phyloP scores from a whole-genome alignment of 1,284 basidiomycete genomes.

The Ustilago nuda region DNA sequence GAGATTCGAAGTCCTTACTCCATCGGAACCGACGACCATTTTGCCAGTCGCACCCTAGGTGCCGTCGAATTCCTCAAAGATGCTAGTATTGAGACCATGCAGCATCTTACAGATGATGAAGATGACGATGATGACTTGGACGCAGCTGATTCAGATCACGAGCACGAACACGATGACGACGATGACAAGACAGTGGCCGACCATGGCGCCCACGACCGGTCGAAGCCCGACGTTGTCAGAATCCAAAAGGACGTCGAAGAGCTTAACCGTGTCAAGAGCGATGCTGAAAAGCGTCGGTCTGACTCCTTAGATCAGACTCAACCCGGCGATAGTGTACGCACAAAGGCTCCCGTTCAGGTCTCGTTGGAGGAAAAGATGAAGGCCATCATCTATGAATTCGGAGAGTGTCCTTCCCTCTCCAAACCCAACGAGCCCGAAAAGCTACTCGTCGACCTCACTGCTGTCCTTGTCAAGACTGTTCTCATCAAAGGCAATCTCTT shows the following conservation, averaged over 20 bases:
- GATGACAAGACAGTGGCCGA: slow-evolving; percentile 27
- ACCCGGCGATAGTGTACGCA: slow-evolving; percentile 24
- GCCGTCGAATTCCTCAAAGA: slow-evolving; percentile 47
- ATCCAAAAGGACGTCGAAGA: slow-evolving; percentile 10
- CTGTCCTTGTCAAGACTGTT: slow-evolving; percentile 56
- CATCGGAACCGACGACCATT: slow-evolving; percentile 38
- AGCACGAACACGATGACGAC: background rate
- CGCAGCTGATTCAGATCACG: slow-evolving; percentile 14
- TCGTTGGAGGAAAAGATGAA: slow-evolving; percentile 48
- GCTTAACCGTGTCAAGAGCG: slow-evolving; percentile 8
- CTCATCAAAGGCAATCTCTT: slow-evolving; percentile 58
- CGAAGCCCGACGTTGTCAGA: slow-evolving; percentile 2
- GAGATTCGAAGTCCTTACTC: slow-evolving; percentile 39
- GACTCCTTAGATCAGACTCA: slow-evolving; percentile 21
- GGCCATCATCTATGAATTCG: slow-evolving; percentile 59
- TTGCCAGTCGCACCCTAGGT: slow-evolving; percentile 17
- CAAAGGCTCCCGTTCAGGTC: slow-evolving; percentile 20
- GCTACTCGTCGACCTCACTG: slow-evolving; percentile 45
- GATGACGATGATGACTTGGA: slow-evolving; percentile 19
- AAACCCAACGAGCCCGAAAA: slow-evolving; percentile 46
- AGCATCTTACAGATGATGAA: slow-evolving; percentile 34
- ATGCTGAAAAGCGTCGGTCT: slow-evolving; percentile 28
- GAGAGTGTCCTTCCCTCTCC: slow-evolving; percentile 36
- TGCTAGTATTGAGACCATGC: slow-evolving; percentile 38
- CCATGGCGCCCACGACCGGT: background rate